These are phyloP conservation scores for Crataegus laevigata DNA, from an alignment of 306 rosid genomes.

Conservation along the genomic window DNA sequence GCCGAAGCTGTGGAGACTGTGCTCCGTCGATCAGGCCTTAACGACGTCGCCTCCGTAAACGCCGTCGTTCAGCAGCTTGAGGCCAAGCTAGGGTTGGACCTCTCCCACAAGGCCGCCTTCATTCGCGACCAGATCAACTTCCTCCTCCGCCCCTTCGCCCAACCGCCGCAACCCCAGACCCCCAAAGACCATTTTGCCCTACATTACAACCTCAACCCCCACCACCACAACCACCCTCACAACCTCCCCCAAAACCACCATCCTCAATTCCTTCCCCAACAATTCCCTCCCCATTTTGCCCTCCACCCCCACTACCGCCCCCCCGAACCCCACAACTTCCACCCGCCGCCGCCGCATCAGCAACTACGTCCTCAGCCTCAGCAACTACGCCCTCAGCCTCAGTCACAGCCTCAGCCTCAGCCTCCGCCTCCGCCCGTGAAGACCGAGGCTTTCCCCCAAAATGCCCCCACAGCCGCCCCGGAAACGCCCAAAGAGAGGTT, in stretches of 20 bases:
- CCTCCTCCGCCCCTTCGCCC: slow-evolving; percentile 52
- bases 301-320: slow-evolving; percentile 24
- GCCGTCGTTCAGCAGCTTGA: slow-evolving; percentile 65
- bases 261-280: slow-evolving; percentile 31
- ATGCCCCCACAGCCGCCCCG: slow-evolving; percentile 17
- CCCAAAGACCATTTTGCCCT: slow-evolving; percentile 43
- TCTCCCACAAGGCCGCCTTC: slow-evolving; percentile 55
- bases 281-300: slow-evolving; percentile 63
- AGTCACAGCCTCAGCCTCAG: slow-evolving; percentile 9
- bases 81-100: slow-evolving; percentile 56
- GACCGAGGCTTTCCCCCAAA: slow-evolving; percentile 8
- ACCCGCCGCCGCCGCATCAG: slow-evolving; percentile 19
- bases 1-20: slow-evolving; percentile 63
- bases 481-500: slow-evolving; percentile 48
- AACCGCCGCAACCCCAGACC: slow-evolving; percentile 8
- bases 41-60: slow-evolving; percentile 44
- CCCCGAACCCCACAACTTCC: slow-evolving; percentile 31
- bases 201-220: background rate
- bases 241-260: slow-evolving; percentile 23
- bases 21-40: slow-evolving; percentile 54
- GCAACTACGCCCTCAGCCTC: slow-evolving; percentile 7
- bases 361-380: slow-evolving; percentile 21
- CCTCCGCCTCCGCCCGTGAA: slow-evolving; percentile 6
- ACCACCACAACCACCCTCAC: background rate
- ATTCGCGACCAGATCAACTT: slow-evolving; percentile 71